Base-by-base conservation (phyloP, 345 rosid species). In the Populus nigra region DNA sequence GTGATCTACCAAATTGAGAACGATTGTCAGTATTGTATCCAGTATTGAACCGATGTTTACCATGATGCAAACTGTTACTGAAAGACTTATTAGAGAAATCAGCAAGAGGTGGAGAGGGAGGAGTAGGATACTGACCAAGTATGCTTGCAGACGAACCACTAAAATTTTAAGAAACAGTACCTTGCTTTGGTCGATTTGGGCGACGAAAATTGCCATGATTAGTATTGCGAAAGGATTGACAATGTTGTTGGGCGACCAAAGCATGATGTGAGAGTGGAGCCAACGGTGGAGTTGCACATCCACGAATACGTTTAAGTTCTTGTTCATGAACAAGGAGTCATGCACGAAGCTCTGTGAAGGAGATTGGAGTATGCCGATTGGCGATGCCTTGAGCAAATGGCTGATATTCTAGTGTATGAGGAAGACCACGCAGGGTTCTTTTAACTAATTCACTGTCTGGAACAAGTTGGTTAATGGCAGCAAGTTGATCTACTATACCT, bases 151-250 rank as follows among this genome's bases (percentile, higher is more conserved):
- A 50, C 0, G 9, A 50, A 6, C 0, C 3, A 6, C 3, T 0
- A 18, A 50, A 50, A 50, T 50, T 50, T 3, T 6, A 0, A 5
- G 8, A 1, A 0, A 6, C 3, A 50, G 9, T 50, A 50, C n/a
- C n/a, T 6, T 50, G 8, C 2, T 0, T 50, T 17, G 9, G 57
- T 50, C 1, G 2, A 5, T 5, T 49, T 5, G 0, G 1, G 2
- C 8, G 22, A 18, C 0, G 3, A 6, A 5, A 50, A 1, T 18
- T 50, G 0, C 57, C 57, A 50, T 18, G 57, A 6, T 6, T 5
- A 50, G 57, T 0, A 50, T 50, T 50, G 2, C n/a, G 9, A 0
- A 2, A n/a, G 0, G 6, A 2, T 1, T 27, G 29, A 62, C 23
- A 62, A 1, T n/a, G 31, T 0, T 62, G 2, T 22, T 62, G 31